Evolutionary conservation across 116 monocot genomes (phyloP), one percentile per base, ranked within the genome.

Genomic region (Thalassia testudinum): DNA sequence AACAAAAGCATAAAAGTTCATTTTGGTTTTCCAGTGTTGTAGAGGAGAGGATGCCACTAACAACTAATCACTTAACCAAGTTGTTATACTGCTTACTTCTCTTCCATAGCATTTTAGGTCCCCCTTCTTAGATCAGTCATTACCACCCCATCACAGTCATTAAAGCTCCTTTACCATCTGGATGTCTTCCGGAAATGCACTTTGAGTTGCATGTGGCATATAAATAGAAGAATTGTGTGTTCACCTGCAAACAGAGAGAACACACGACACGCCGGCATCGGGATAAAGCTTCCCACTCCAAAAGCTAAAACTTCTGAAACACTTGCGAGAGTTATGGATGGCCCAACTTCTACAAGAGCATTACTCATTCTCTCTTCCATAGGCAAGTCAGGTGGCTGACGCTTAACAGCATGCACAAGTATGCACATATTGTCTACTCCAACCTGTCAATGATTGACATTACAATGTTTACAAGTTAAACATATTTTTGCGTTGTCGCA

Each of bases 371-470:
- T 43, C n/a, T 47, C 70, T 67, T 89, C 89, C 54, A 97, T 75
- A 59, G 72, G 58, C 49, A 73, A 64, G 3, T 75, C 72, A 8
- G 38, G 29, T 23, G 74, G 49, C 54, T 97, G 85, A 14, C 90
- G 85, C 61, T 97, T 89, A 26, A 97, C 79, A 44, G 90, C 85
- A 73, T 89, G 82, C 24, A 97, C 97, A 62, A 97, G 76, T 45
- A 97, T 97, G 61, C 90, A 89, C 97, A 97, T 97, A 62, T 97
- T 97, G 51, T 97, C 97, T 52, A 97, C 97, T 40, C 97, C 97
- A 43, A 97, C 97, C 97, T 97, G 57, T 50, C 40, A 63, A 27
- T n/a, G 4, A 45, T 5, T 34, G 6, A 34, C 30, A 34, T 34
- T 5, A 10, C 10, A 10, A 34, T 3, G 30, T 34, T 34, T 10